Evolutionary conservation across 495 filamentous ascomycete genomes (phyloP).

Genomic region (Bacidia rubella): DNA sequence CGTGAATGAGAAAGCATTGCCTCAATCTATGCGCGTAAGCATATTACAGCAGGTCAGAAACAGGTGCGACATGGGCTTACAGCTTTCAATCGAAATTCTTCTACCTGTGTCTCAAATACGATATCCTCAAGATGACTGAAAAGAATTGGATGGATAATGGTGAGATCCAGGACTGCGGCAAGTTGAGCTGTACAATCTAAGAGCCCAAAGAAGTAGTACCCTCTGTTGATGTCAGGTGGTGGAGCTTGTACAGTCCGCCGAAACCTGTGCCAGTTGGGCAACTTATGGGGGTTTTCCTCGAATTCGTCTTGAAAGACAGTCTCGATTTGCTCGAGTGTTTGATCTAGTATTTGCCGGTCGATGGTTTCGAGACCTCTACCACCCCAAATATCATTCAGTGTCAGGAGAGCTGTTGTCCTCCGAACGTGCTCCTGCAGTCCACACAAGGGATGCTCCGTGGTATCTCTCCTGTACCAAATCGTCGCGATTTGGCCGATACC

Average conservation of each 20-base stretch:
- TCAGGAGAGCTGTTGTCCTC: neutral
- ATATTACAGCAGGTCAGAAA: too few species aligned
- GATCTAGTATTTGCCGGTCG: neutral
- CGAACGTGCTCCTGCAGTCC: conserved; percentile 5
- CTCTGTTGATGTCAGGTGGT: neutral
- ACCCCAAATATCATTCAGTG: neutral
- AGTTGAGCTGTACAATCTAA: neutral
- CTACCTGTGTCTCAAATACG: neutral
- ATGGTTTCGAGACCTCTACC: neutral
- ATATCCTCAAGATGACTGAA: neutral
- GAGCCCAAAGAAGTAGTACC: neutral
- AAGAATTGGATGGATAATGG: neutral
- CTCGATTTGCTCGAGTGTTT: neutral
- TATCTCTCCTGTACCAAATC: neutral
- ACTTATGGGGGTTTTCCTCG: neutral
- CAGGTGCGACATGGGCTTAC: neutral
- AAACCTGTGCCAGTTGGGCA: neutral
- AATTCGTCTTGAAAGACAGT: neutral
- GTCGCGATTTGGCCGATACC: neutral
- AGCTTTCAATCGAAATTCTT: conserved; percentile 10
- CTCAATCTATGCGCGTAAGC: accelerated
- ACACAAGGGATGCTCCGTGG: neutral
- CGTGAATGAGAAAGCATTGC: neutral
- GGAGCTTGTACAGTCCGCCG: neutral
- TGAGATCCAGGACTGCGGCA: neutral